These are phyloP conservation scores for Saturnispora sekii DNA, from an alignment of 805 yeast species.

Conservation along the genomic window DNA sequence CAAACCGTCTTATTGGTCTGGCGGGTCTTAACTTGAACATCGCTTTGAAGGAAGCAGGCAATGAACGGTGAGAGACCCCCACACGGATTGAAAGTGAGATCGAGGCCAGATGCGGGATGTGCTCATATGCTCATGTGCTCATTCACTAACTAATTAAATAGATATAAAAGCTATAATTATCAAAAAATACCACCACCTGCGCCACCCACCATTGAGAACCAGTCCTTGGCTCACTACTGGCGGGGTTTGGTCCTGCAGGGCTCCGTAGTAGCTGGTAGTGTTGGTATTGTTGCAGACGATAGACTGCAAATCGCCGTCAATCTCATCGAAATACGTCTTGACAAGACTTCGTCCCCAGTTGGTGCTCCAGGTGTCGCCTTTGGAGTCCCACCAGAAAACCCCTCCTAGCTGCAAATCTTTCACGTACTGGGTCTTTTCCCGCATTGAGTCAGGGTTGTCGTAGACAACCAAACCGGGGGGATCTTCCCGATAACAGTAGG, in stretches of 20 bases:
- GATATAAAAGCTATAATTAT: too few relatives aligned
- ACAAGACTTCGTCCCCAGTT: conserved; percentile 32
- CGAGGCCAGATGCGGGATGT: too few relatives aligned
- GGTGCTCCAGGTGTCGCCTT: conserved; percentile 46
- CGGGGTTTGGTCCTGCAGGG: not conserved
- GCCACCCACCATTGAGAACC: too few relatives aligned
- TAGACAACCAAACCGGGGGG: conserved; percentile 42
- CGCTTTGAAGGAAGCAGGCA: too few relatives aligned
- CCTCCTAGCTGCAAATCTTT: conserved; percentile 50
- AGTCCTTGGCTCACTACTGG: not conserved
- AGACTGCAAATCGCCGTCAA: conserved; percentile 19
- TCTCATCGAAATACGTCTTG: conserved; percentile 34
- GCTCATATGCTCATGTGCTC: too few relatives aligned
- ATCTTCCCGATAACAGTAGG: conserved; percentile 37
- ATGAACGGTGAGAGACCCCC: too few relatives aligned
- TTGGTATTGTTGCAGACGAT: not conserved
- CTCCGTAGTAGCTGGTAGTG: not conserved
- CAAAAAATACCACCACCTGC: too few relatives aligned
- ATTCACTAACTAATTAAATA: too few relatives aligned
- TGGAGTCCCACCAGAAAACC: conserved; percentile 93
- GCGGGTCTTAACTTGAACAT: too few relatives aligned
- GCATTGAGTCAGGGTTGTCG: conserved; percentile 50
- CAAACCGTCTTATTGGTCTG: too few relatives aligned
- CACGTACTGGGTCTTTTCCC: conserved; percentile 53
- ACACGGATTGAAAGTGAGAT: too few relatives aligned